Conservation (phyloP, 345 rosid genomes). For the Populus simonii region DNA sequence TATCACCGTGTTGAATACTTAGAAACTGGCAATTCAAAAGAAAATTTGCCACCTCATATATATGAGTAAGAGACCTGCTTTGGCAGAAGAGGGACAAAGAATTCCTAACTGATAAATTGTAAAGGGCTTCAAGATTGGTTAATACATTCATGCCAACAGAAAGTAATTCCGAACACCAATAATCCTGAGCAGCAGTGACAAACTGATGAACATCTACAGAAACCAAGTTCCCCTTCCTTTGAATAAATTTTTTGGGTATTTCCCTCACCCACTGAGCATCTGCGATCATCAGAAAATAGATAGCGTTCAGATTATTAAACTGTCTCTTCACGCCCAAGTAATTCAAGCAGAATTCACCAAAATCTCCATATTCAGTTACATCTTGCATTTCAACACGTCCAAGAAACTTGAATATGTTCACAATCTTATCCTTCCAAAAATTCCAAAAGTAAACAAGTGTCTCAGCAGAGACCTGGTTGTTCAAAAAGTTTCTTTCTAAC, state of each 20-base stretch:
- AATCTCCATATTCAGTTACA: constrained; percentile 2
- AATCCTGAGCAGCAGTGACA: constrained; percentile 28
- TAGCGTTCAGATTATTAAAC: not conserved
- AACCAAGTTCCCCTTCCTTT: constrained; percentile 12
- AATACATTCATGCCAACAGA: constrained; percentile 39
- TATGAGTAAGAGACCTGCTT: constrained; percentile 21
- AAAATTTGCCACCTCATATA: constrained; percentile 33
- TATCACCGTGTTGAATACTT: not conserved
- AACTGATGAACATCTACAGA: constrained; percentile 27
- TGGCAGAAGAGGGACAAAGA: constrained; percentile 20
- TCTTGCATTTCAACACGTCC: not conserved
- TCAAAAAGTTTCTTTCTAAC: constrained; percentile 13
- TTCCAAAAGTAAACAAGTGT: constrained; percentile 47
- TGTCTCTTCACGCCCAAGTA: constrained; percentile 45
- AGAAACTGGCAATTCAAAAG: constrained; percentile 22
- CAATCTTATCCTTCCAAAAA: constrained; percentile 35
- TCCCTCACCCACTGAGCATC: constrained; percentile 37
- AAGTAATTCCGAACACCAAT: constrained; percentile 38
- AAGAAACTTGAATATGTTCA: constrained; percentile 23
- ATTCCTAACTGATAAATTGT: constrained; percentile 2
- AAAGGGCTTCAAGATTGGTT: constrained; percentile 26
- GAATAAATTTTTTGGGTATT: constrained; percentile 2
- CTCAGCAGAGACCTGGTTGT: constrained; percentile 25
- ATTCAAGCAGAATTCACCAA: constrained; percentile 41
- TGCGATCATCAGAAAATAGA: constrained; percentile 32